Percentiles rank a stretch among this genome's conserved stretches.
Evolutionary conservation across 371 early-diverging fungal species (phyloP).

Genomic region (Mucor irregularis): DNA sequence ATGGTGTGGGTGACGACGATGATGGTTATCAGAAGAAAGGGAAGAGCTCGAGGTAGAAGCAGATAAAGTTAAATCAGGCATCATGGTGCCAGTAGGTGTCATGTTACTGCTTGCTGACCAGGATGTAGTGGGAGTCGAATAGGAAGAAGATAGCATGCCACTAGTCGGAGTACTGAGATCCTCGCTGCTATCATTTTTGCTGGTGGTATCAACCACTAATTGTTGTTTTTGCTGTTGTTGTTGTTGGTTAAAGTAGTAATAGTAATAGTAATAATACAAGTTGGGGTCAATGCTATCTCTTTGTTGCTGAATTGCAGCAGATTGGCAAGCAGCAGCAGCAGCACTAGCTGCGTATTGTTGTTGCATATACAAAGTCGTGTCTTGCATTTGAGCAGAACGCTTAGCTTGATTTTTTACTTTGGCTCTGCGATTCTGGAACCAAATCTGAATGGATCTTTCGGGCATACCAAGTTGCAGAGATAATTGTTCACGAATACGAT

Average conservation of each 20-base stretch:
- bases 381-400: constrained; percentile 28
- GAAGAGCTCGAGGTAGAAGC: constrained; percentile 35
- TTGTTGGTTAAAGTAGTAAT: constrained; percentile 50
- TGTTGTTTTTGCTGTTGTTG: constrained; percentile 28
- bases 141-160: constrained; percentile 17
- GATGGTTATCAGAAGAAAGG: constrained; percentile 15
- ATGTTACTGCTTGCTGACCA: background rate
- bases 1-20: constrained; percentile 9
- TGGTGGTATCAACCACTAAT: constrained; percentile 7
- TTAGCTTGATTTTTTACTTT: constrained; percentile 81
- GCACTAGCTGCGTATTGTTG: constrained; percentile 49
- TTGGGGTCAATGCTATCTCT: constrained; percentile 39
- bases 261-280: constrained; percentile 48
- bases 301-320: constrained; percentile 38
- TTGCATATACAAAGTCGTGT: constrained; percentile 49
- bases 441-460: constrained; percentile 90
- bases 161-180: constrained; percentile 14
- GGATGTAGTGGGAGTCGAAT: background rate
- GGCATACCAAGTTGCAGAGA: constrained; percentile 90
- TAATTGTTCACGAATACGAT: constrained; percentile 80
- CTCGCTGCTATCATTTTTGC: too few relatives aligned
- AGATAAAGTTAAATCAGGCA: constrained; percentile 22
- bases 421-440: constrained; percentile 99
- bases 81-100: background rate
- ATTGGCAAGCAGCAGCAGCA: constrained; percentile 48